Percentiles rank a stretch among this genome's conserved stretches.
Evolutionary conservation across 1,284 basidiomycete species (phyloP).

Genomic region (Caloboletus firmus): DNA sequence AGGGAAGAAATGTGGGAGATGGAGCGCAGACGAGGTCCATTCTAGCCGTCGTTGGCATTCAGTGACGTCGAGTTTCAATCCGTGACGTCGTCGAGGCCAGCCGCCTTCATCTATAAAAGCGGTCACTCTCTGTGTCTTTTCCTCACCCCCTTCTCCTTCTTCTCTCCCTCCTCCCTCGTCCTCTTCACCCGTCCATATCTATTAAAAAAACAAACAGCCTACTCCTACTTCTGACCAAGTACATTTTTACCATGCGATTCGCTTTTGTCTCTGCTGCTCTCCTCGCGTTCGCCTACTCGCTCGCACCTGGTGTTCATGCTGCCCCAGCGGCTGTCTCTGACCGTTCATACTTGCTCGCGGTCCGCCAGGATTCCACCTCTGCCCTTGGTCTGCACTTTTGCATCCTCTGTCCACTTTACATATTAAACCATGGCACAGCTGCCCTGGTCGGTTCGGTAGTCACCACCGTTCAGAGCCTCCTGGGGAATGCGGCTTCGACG

Average conservation of each 20-base stretch:
- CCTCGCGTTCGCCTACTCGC: constrained; percentile 38
- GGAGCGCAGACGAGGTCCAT: constrained; percentile 46
- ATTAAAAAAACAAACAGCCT: constrained; percentile 24
- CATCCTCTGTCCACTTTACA: not conserved
- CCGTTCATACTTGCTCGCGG: not conserved
- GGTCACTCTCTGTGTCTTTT: not conserved
- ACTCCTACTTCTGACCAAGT: constrained; percentile 25
- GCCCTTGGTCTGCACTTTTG: not conserved
- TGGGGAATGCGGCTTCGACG: not conserved
- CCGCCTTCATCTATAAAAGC: constrained; percentile 28
- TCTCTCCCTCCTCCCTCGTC: constrained; percentile 5
- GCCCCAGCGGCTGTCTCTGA: constrained; percentile 9
- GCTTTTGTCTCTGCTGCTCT: constrained; percentile 38
- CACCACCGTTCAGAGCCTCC: not conserved
- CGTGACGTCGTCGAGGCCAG: constrained; percentile 16
- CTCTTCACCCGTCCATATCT: constrained; percentile 15
- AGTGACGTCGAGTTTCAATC: constrained; percentile 17
- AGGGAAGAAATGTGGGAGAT: constrained; percentile 59
- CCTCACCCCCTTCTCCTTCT: constrained; percentile 13
- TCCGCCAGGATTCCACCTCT: not conserved
- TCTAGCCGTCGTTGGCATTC: constrained; percentile 14
- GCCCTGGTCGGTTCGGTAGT: not conserved
- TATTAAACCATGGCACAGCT: constrained; percentile 8
- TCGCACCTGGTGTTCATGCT: constrained; percentile 18
- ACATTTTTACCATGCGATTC: constrained; percentile 39